Base-by-base conservation (phyloP, 108 stramenopile species). In the Discostella pseudostelligera region DNA sequence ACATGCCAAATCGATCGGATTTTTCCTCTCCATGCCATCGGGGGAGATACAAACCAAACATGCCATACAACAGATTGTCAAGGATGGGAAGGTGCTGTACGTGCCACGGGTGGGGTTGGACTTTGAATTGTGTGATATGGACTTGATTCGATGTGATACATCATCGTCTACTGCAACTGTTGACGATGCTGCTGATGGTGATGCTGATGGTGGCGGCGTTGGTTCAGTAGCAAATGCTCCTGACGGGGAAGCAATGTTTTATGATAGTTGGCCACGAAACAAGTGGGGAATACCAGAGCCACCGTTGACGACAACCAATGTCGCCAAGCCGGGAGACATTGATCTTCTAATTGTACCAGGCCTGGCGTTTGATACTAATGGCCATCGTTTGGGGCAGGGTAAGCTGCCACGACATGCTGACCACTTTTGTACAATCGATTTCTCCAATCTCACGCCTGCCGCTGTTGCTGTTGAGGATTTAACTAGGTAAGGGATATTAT, bases 231-330 rank as follows among this genome's bases (percentile, higher is more conserved):
- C 47, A 39, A 21, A 8, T 8, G 35, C 46, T 20, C 1, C 3
- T 3, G 45, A 7, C 11, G 58, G 37, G 28, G 19, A 42, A 28
- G n/a, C 29, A 4, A 20, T 65, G 49, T 91, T 93, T 69, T 84
- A 94, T 58, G 69, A 88, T 19, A 39, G 26, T 11, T 95, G 89
- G 90, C 94, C 94, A 1, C 77, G 60, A 39, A 95, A 95, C 66
- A 95, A 89, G 64, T 95, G 94, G 94, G 66, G 78, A 2, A 95
- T 95, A 25, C 94, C 94, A 0, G 94, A 95, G 67, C 94, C 94
- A 8, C 94, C 4, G 2, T 5, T 25, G 55, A 56, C 49, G 67
- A 62, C 46, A 73, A 70, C 19, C 45, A 46, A 69, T 8, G 51
- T 83, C 22, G 93, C 93, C 1, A 58, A 81, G 68, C 88, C 88